phyloP scores from a whole-genome alignment of 2,329 filamentous ascomycete genomes.

The Clonostachys chloroleuca region DNA sequence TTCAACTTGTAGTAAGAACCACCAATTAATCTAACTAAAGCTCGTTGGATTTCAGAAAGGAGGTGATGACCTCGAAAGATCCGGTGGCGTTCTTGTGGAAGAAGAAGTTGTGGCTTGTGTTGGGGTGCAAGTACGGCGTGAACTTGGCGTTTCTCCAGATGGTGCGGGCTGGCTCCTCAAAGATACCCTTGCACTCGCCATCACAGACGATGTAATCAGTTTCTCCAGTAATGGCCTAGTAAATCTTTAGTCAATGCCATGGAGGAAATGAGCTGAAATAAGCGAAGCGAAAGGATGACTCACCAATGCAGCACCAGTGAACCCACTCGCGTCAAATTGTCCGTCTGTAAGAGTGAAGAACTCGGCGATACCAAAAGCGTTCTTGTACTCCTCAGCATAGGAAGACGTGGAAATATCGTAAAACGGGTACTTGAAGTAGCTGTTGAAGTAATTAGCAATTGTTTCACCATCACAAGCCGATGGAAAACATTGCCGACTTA shows the following conservation, averaged over 20 bases:
- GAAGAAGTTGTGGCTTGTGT: slow-evolving; percentile 10
- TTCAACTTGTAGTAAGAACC: too few relatives aligned
- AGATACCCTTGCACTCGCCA: slow-evolving; percentile 15
- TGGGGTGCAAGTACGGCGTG: slow-evolving; percentile 7
- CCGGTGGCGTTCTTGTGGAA: slow-evolving; percentile 8
- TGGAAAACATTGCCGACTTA: background rate
- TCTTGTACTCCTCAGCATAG: slow-evolving; percentile 8
- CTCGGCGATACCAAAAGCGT: slow-evolving; percentile 8
- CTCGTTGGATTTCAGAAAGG: background rate
- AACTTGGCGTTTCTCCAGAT: slow-evolving; percentile 10
- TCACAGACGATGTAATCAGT: slow-evolving; percentile 15
- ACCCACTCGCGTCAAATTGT: slow-evolving; percentile 8
- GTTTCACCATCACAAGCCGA: background rate
- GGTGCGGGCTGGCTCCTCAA: slow-evolving; percentile 12
- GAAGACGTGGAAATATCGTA: slow-evolving; percentile 6
- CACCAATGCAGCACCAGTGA: slow-evolving; percentile 9
- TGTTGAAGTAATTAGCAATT: background rate
- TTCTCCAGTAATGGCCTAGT: slow-evolving; percentile 5
- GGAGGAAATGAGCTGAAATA: background rate
- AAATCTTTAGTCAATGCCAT: background rate
- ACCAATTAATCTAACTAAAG: too few relatives aligned
- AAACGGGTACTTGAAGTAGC: slow-evolving; percentile 9
- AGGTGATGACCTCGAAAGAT: background rate
- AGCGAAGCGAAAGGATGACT: background rate
- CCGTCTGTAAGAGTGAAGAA: slow-evolving; percentile 8